Percentiles rank a stretch among this genome's conserved stretches.
phyloP scores from a whole-genome alignment of 306 rosid species.

The Malus domestica region DNA sequence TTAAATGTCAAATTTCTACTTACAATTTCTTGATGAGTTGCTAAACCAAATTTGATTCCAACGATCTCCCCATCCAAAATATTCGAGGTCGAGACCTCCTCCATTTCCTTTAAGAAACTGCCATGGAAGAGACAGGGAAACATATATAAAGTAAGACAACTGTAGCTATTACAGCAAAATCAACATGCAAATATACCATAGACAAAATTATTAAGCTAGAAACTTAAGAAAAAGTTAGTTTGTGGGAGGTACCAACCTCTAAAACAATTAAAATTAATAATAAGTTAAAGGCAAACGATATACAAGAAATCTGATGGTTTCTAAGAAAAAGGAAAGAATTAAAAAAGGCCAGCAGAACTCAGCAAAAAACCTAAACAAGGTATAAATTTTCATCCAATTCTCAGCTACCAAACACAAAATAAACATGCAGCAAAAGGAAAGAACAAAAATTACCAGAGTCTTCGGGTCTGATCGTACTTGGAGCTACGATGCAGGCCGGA shows the following conservation, averaged over 20 bases:
- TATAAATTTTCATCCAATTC: not conserved
- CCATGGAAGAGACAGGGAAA: not conserved
- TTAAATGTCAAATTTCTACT: conserved; percentile 26
- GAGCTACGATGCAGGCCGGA: not conserved
- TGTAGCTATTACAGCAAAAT: not conserved
- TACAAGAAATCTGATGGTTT: not conserved
- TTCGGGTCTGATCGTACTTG: not conserved
- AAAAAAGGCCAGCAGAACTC: not conserved
- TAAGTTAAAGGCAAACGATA: not conserved
- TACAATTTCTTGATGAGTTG: conserved; percentile 69
- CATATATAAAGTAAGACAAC: not conserved
- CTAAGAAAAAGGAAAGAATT: not conserved
- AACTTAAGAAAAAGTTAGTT: not conserved
- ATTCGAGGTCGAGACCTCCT: conserved; percentile 39
- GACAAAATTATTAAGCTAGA: not conserved
- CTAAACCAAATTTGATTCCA: conserved; percentile 65
- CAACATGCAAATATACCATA: not conserved
- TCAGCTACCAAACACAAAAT: not conserved
- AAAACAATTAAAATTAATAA: not conserved
- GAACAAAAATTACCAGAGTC: not conserved
- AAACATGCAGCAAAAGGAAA: not conserved
- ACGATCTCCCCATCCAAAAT: conserved; percentile 49
- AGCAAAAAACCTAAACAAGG: not conserved
- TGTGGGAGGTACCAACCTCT: not conserved
- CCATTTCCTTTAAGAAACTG: conserved; percentile 33